Percentiles rank a stretch among this genome's conserved stretches.
Evolutionary conservation across 2,329 filamentous ascomycete species (phyloP).

Genomic region (Pyricularia grisea): DNA sequence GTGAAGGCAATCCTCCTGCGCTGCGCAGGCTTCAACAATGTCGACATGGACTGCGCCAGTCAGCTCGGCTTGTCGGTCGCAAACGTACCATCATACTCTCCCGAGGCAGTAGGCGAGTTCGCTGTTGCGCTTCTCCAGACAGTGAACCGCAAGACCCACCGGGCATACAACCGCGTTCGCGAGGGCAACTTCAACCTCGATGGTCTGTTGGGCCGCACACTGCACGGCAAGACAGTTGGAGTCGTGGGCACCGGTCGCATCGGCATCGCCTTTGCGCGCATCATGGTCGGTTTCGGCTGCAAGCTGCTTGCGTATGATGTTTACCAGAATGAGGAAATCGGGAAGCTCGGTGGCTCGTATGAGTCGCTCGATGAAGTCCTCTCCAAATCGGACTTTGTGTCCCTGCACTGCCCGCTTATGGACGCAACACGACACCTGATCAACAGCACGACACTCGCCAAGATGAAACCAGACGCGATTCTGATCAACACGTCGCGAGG

Average conservation of each 20-base stretch:
- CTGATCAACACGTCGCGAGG: constrained; percentile 62
- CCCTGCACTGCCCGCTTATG: constrained; percentile 57
- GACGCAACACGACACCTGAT: constrained; percentile 52
- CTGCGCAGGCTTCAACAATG: constrained; percentile 61
- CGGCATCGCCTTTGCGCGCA: constrained; percentile 50
- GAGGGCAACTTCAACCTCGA: constrained; percentile 61
- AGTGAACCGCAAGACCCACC: constrained; percentile 58
- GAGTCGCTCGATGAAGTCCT: constrained; percentile 45
- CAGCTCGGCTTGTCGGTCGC: constrained; percentile 49
- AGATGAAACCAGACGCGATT: constrained; percentile 51
- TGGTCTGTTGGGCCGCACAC: constrained; percentile 51
- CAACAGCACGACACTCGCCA: constrained; percentile 37
- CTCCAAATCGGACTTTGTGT: constrained; percentile 48
- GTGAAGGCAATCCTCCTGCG: constrained; percentile 52
- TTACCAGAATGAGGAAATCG: constrained; percentile 38
- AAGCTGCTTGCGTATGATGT: constrained; percentile 52
- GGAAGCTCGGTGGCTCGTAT: constrained; percentile 36
- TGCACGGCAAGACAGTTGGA: constrained; percentile 57
- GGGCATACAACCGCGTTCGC: constrained; percentile 57
- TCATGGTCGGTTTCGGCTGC: constrained; percentile 58
- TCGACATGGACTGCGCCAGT: constrained; percentile 48
- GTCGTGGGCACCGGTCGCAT: constrained; percentile 58
- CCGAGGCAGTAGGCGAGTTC: constrained; percentile 62
- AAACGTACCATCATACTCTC: constrained; percentile 59
- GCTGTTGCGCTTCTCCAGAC: constrained; percentile 58